phyloP scores from a whole-genome alignment of 2,329 filamentous ascomycete species.

The Blastomyces gilchristii region DNA sequence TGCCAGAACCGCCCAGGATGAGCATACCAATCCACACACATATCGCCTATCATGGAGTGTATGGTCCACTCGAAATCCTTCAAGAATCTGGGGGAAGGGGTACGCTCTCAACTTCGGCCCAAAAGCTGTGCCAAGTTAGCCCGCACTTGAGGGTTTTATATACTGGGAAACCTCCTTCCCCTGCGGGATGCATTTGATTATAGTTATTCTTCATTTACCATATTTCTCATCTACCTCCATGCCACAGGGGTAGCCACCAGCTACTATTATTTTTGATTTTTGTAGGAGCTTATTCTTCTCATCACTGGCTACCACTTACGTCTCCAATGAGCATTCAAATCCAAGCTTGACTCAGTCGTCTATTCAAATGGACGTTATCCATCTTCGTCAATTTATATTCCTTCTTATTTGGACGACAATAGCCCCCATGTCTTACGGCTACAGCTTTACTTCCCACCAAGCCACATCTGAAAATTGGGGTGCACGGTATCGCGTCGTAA shows the following conservation, averaged over 20 bases:
- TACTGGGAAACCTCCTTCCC: background rate
- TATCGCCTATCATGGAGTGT: background rate
- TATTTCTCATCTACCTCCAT: background rate
- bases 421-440: background rate
- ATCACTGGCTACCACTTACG: background rate
- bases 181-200: background rate
- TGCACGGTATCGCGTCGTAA: background rate
- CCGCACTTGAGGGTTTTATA: background rate
- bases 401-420: background rate
- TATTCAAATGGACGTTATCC: background rate
- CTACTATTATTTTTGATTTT: background rate
- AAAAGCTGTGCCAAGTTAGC: background rate
- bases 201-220: background rate
- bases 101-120: background rate
- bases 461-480: background rate
- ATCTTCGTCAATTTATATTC: background rate
- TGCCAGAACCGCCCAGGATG: background rate
- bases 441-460: background rate
- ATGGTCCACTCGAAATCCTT: background rate
- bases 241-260: background rate
- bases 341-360: background rate
- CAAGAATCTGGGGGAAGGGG: constrained; percentile 1
- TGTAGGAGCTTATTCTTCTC: background rate
- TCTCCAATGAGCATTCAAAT: background rate
- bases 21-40: background rate